These are phyloP conservation scores for Bidens hawaiensis DNA, from an alignment of 140 eudicot genomes.

Conservation along the genomic window DNA sequence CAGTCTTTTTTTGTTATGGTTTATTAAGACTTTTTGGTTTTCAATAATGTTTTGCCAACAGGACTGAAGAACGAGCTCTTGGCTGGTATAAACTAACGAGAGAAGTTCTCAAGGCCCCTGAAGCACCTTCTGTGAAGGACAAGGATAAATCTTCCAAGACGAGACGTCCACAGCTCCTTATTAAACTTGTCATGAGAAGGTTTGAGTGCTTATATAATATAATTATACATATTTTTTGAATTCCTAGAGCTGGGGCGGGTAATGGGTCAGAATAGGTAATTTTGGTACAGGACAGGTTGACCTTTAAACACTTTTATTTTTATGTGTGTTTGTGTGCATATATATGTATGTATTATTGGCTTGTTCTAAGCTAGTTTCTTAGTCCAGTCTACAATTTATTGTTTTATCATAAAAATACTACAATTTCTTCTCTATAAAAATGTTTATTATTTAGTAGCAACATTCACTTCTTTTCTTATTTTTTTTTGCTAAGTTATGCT, in stretches of 20 bases:
- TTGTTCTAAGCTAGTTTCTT: neutral
- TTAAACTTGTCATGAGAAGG: constrained; percentile 99
- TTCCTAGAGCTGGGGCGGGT: constrained; percentile 1
- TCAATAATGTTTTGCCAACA: constrained; percentile 22
- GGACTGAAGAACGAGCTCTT: constrained; percentile 95
- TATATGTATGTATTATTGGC: neutral
- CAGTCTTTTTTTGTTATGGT: neutral
- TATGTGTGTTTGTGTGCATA: neutral
- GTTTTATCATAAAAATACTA: neutral
- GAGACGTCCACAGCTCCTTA: constrained; percentile 88
- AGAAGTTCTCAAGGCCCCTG: constrained; percentile 73
- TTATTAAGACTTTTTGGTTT: neutral
- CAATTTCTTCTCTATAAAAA: too few species aligned
- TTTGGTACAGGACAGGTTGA: constrained; percentile 1
- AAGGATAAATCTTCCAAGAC: constrained; percentile 83
- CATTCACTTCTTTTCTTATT: too few species aligned
- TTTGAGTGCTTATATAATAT: constrained; percentile 17
- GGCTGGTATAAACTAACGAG: constrained; percentile 95
- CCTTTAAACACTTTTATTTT: neutral
- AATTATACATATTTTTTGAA: constrained; percentile 1
- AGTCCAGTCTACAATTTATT: neutral
- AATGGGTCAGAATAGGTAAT: too few species aligned
- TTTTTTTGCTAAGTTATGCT: neutral
- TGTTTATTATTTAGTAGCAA: too few species aligned
- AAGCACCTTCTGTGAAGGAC: constrained; percentile 75